A percentile compares a stretch with the other conserved stretches of the same genome.
phyloP scores from a whole-genome alignment of 306 rosid species.

The Benincasa hispida region DNA sequence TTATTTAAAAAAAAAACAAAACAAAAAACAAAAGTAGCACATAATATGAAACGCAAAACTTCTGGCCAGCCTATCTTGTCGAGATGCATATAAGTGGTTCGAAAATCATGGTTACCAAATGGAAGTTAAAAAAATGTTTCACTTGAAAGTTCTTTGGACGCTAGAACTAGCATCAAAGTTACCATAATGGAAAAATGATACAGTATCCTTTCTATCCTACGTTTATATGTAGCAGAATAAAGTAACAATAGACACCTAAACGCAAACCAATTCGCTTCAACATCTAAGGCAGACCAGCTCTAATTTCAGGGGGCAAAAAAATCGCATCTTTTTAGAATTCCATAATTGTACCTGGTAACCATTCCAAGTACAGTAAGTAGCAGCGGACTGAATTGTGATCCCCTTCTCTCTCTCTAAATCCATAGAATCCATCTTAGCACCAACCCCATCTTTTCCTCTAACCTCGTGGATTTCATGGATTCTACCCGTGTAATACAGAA shows the following conservation, averaged over 20 bases:
- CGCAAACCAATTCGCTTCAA: neutral
- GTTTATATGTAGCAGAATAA: neutral
- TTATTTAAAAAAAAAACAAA: no score
- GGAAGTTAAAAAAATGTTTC: neutral
- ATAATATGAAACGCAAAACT: neutral
- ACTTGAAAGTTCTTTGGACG: neutral
- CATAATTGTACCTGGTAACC: constrained; percentile 45
- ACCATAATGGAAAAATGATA: neutral
- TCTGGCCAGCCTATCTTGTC: neutral
- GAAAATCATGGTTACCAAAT: neutral
- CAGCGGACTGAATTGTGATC: constrained; percentile 89
- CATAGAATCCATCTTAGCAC: constrained; percentile 99
- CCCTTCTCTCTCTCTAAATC: constrained; percentile 95
- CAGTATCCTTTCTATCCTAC: neutral
- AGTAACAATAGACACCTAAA: neutral
- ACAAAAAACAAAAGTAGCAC: no score
- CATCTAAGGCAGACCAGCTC: neutral
- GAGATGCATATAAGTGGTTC: neutral
- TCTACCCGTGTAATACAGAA: constrained; percentile 73
- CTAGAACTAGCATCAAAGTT: neutral
- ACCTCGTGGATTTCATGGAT: constrained; percentile 97
- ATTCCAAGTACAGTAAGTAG: constrained; percentile 88
- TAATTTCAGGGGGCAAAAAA: neutral
- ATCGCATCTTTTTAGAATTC: neutral
- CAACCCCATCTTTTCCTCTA: constrained; percentile 86